Base-by-base conservation (phyloP, 805 yeast genomes). In the Hemisphaericaspora nanyangensis region DNA sequence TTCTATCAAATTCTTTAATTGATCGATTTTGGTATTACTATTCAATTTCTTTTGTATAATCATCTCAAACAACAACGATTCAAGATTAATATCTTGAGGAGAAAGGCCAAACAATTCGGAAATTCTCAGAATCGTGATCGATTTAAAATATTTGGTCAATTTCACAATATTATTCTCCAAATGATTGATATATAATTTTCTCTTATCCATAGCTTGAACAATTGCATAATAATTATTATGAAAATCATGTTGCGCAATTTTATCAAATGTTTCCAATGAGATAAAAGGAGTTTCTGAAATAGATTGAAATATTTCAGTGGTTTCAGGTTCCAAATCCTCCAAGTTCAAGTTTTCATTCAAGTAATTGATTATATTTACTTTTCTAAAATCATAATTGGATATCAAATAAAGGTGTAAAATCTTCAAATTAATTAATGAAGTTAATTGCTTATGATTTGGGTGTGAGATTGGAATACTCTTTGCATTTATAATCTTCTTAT, bases 301-400 rank as follows among this genome's bases (percentile, higher is more conserved):
- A 17, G 8, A 15, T 6, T 33, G 15, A 33, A 33, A 33, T 22
- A 33, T 5, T 17, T 29, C 32, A 17, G 34, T 17, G n/a, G 51
- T 24, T 5, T 34, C 36, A 2, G 37, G 30, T 7, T 40, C 33
- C 3, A 32, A 10, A 2, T 10, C 17, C 19, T 29, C 33, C 26
- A 16, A 31, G 4, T 42, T 24, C 10, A 38, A 22, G 17, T 41
- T 32, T 6, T 40, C 42, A 13, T 36, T 33, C 8, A 58, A 43
- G 41, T 51, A 61, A 18, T 39, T 45, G 13, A 49, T 31, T 8
- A 63, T 48, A 18, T 56, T 56, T 18, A 44, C 39, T 34, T 55
- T 61, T 32, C 70, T 50, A 40, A 60, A 65, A 43, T 66, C 71
- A 24, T 60, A 52, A 28, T 58, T 60, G 15, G 65, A 52, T 6